A percentile compares a stretch with the other conserved stretches of the same genome.
These are phyloP conservation scores for Pseudocercospora vitis DNA, from an alignment of 2,329 filamentous ascomycete genomes.

Conservation along the genomic window DNA sequence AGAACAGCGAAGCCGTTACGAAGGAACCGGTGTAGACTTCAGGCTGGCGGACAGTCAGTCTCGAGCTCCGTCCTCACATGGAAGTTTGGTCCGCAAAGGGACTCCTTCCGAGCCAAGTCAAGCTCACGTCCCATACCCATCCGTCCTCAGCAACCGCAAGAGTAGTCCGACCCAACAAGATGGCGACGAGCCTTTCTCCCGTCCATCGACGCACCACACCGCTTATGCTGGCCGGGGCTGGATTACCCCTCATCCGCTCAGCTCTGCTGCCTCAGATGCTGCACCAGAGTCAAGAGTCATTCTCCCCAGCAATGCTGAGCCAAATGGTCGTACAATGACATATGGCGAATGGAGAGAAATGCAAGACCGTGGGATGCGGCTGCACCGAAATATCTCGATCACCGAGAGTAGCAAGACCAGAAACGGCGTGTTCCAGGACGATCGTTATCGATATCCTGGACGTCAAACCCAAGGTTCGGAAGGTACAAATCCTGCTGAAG, in stretches of 20 bases:
- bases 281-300: slow-evolving; percentile 29
- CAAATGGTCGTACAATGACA: slow-evolving; percentile 28
- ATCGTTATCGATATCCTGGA: slow-evolving; percentile 19
- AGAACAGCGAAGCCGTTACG: too few species aligned
- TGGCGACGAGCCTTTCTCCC: not conserved
- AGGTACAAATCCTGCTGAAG: slow-evolving; percentile 2
- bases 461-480: slow-evolving; percentile 17
- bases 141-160: not conserved
- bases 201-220: slow-evolving; percentile 15
- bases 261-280: slow-evolving; percentile 21
- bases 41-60: not conserved
- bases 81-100: not conserved
- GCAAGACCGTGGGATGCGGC: slow-evolving; percentile 24
- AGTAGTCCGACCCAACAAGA: not conserved
- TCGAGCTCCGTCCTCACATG: not conserved
- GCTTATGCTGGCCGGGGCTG: slow-evolving; percentile 37
- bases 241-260: slow-evolving; percentile 39
- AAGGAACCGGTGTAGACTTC: too few species aligned
- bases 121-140: not conserved
- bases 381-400: slow-evolving; percentile 25
- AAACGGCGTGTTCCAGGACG: slow-evolving; percentile 15
- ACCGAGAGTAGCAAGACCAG: slow-evolving; percentile 25
- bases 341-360: slow-evolving; percentile 34
- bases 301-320: slow-evolving; percentile 22
- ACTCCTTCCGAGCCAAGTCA: not conserved